These are phyloP conservation scores for Cyclotella baltica DNA, from an alignment of 108 stramenopile species.

Conservation along the genomic window DNA sequence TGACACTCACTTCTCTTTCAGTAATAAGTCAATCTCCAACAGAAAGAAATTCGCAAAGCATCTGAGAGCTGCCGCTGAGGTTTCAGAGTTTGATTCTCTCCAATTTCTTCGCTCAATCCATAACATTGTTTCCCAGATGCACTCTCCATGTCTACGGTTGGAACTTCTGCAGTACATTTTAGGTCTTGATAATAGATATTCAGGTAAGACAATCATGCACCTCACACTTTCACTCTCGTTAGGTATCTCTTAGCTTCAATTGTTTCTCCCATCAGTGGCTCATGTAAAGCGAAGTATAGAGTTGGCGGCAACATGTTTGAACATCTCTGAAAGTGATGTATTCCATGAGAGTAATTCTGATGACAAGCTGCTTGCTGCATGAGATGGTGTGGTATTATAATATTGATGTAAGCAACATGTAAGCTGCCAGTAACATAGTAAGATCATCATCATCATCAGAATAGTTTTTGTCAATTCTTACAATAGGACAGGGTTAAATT, in stretches of 20 bases:
- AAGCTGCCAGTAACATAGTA: too few species aligned
- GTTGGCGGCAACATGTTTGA: constrained; percentile 84
- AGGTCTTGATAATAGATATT: constrained; percentile 90
- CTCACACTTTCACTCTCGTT: not conserved
- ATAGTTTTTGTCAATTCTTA: too few species aligned
- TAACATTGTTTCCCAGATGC: constrained; percentile 72
- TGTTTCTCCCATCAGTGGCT: constrained; percentile 43
- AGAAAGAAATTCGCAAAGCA: constrained; percentile 81
- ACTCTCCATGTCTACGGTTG: constrained; percentile 87
- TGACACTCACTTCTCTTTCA: constrained; percentile 1
- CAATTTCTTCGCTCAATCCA: constrained; percentile 73
- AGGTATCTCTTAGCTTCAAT: too few species aligned
- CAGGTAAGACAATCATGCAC: constrained; percentile 30
- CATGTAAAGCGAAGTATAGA: constrained; percentile 86
- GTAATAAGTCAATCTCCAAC: constrained; percentile 88
- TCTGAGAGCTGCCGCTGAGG: constrained; percentile 65
- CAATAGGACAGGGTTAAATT: too few species aligned
- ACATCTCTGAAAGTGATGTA: constrained; percentile 55
- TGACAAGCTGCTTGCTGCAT: not conserved
- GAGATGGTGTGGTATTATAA: too few species aligned
- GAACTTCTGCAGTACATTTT: constrained; percentile 92
- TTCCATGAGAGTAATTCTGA: constrained; percentile 11
- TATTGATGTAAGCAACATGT: too few species aligned
- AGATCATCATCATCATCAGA: too few species aligned
- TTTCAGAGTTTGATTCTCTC: constrained; percentile 77